Conservation (phyloP, 1,139 yeast species). For the Starmera stellimalicola region DNA sequence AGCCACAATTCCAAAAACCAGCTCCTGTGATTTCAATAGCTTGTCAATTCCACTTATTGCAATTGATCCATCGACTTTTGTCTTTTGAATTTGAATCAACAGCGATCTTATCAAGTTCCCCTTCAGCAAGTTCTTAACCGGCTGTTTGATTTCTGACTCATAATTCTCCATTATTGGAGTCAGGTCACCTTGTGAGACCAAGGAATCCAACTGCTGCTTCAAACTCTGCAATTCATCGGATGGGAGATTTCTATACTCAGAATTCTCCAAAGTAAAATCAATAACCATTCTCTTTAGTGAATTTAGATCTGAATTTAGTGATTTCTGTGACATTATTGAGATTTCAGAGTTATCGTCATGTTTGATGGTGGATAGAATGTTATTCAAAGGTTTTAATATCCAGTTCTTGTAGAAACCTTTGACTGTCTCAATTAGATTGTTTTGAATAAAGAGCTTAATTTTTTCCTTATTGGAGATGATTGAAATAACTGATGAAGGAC, state of each 20-base stretch:
- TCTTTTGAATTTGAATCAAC: conserved; percentile 84
- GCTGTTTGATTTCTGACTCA: conserved; percentile 65
- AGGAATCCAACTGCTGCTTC: conserved; percentile 22
- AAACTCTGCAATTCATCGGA: conserved; percentile 12
- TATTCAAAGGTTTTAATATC: conserved; percentile 69
- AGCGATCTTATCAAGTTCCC: conserved; percentile 74
- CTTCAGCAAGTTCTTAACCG: conserved; percentile 48
- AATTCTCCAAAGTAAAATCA: conserved; percentile 50
- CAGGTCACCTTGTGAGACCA: conserved; percentile 61
- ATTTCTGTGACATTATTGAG: conserved; percentile 71
- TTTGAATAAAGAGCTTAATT: conserved; percentile 45
- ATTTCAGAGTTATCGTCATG: conserved; percentile 63
- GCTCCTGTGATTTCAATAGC: conserved; percentile 79
- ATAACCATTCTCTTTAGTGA: conserved; percentile 84
- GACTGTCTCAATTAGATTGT: conserved; percentile 53
- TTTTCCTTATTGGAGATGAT: conserved; percentile 41
- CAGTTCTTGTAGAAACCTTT: conserved; percentile 69
- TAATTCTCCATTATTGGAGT: conserved; percentile 73
- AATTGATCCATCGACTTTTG: conserved; percentile 89
- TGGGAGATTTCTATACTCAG: conserved; percentile 18
- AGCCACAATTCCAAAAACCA: conserved; percentile 86
- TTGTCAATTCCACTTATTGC: conserved; percentile 90
- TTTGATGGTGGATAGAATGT: conserved; percentile 69
- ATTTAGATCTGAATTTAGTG: conserved; percentile 66
- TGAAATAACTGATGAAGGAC: conserved; percentile 38